phyloP scores from a whole-genome alignment of 2,329 filamentous ascomycete genomes.

The Beauveria medogensis region DNA sequence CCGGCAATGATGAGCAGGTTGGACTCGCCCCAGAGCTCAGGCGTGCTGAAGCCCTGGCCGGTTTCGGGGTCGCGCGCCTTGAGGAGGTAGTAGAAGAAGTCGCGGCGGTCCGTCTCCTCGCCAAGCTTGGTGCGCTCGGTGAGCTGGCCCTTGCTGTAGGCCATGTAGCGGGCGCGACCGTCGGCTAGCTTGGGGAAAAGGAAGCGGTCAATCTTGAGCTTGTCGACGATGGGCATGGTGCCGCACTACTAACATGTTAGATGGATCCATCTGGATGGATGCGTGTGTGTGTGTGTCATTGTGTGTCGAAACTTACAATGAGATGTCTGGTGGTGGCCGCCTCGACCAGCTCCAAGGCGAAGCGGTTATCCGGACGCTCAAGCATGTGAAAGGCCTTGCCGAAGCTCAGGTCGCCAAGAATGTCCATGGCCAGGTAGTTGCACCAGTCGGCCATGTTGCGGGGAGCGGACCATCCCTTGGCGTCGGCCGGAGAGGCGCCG shows the following conservation, averaged over 20 bases:
- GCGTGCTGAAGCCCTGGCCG: constrained; percentile 54
- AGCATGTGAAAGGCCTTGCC: constrained; percentile 57
- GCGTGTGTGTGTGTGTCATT: background rate
- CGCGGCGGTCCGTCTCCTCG: constrained; percentile 57
- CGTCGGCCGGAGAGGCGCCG: constrained; percentile 33
- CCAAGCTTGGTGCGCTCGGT: constrained; percentile 58
- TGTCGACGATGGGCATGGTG: constrained; percentile 61
- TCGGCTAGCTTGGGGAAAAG: constrained; percentile 60
- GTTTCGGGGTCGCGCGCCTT: constrained; percentile 65
- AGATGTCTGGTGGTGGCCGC: constrained; percentile 61
- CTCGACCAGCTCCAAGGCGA: constrained; percentile 59
- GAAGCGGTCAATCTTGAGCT: constrained; percentile 57
- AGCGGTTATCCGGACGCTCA: constrained; percentile 51
- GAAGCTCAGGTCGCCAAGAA: constrained; percentile 52
- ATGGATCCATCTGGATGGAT: background rate
- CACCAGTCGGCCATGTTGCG: constrained; percentile 58
- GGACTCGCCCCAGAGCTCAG: constrained; percentile 63
- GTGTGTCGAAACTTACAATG: constrained; percentile 42
- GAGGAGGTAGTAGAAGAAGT: constrained; percentile 70
- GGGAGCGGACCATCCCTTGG: constrained; percentile 48
- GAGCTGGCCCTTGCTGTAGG: constrained; percentile 60
- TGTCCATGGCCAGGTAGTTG: constrained; percentile 55
- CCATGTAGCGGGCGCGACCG: constrained; percentile 62
- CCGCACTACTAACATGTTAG: constrained; percentile 44
- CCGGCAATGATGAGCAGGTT: constrained; percentile 65